phyloP scores from a whole-genome alignment of 176 grass and related monocot species.

The Stipa capillata region DNA sequence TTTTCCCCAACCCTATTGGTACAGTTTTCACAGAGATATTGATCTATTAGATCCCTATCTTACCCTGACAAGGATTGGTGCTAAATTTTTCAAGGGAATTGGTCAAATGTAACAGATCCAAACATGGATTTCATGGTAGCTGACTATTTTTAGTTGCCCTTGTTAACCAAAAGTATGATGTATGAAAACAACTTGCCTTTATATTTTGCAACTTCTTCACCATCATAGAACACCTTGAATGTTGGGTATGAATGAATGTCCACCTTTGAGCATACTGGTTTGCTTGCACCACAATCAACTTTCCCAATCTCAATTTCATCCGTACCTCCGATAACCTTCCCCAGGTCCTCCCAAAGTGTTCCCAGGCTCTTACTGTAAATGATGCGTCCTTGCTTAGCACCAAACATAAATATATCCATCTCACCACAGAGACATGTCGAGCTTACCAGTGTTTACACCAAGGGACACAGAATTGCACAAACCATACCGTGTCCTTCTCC shows the following conservation, averaged over 20 bases:
- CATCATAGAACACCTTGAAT: slow-evolving; percentile 90
- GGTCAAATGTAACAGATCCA: background rate
- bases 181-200: slow-evolving; percentile 57
- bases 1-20: background rate
- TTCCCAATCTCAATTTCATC: slow-evolving; percentile 95
- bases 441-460: slow-evolving; percentile 97
- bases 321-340: slow-evolving; percentile 59
- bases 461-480: slow-evolving; percentile 83
- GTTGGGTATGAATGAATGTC: slow-evolving; percentile 92
- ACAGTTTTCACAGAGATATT: background rate
- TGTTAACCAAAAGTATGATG: background rate
- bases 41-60: too few relatives aligned
- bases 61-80: too few relatives aligned
- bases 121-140: background rate
- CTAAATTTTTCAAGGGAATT: background rate
- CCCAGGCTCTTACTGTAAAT: slow-evolving; percentile 88
- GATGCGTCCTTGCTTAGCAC: background rate
- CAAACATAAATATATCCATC: background rate
- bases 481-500: slow-evolving; percentile 87
- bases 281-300: slow-evolving; percentile 71
- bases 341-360: slow-evolving; percentile 88
- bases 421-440: background rate
- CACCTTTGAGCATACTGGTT: slow-evolving; percentile 82
- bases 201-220: slow-evolving; percentile 84
- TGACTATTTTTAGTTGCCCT: background rate